Evolutionary conservation across 2,329 filamentous ascomycete species (phyloP).

Genomic region (Dryadomyces quercivorus): DNA sequence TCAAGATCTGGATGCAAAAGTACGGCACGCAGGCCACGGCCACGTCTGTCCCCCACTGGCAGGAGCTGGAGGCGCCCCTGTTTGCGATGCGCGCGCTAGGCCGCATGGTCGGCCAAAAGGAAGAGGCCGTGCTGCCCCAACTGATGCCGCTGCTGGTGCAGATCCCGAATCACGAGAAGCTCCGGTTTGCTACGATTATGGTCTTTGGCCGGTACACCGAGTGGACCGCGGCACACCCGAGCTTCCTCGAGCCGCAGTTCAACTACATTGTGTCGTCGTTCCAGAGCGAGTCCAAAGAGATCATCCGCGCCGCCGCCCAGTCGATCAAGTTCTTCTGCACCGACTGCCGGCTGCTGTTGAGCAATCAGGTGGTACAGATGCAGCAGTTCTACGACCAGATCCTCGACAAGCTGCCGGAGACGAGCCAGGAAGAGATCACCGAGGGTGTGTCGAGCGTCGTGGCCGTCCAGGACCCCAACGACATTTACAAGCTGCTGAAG

Average conservation of each 20-base stretch:
- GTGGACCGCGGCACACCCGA: conserved; percentile 90
- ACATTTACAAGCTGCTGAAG: conserved; percentile 77
- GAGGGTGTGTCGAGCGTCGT: conserved; percentile 91
- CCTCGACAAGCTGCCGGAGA: conserved; percentile 69
- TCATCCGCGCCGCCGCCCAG: conserved; percentile 81
- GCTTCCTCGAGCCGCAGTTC: conserved; percentile 84
- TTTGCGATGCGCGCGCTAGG: conserved; percentile 96
- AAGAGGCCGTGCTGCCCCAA: conserved; percentile 75
- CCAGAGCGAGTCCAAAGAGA: conserved; percentile 76
- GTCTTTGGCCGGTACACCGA: conserved; percentile 92
- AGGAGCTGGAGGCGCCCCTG: conserved; percentile 85
- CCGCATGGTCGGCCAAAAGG: conserved; percentile 84
- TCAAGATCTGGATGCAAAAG: conserved; percentile 77
- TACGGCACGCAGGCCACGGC: conserved; percentile 66
- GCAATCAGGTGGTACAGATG: conserved; percentile 70
- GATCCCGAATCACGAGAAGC: conserved; percentile 90
- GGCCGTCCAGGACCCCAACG: conserved; percentile 67
- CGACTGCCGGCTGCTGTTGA: conserved; percentile 80
- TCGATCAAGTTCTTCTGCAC: conserved; percentile 96
- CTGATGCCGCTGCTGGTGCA: conserved; percentile 89
- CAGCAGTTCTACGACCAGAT: conserved; percentile 89
- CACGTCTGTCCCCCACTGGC: conserved; percentile 81
- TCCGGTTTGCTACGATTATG: conserved; percentile 98
- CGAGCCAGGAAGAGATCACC: conserved; percentile 90
- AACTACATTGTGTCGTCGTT: conserved; percentile 94